Evolutionary conservation across 805 yeast genomes (phyloP).

Genomic region (Wickerhamiella domercqiae): DNA sequence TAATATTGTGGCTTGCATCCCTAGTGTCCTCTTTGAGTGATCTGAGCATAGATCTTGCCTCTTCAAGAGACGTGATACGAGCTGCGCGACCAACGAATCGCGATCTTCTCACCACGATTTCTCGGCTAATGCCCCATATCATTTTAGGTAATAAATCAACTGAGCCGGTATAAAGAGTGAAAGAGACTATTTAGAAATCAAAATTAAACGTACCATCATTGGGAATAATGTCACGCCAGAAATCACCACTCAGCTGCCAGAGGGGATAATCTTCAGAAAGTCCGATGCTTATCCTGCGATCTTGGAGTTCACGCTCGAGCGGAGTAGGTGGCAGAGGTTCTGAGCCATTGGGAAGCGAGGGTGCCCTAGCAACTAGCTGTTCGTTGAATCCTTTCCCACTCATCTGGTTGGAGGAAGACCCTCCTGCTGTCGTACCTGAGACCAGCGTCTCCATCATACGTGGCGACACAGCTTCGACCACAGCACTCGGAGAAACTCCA

Average conservation of each 20-base stretch:
- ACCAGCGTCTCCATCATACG: not conserved
- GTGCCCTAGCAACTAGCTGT: not conserved
- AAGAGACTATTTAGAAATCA: conserved; percentile 4
- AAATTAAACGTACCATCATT: conserved; percentile 15
- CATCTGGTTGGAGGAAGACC: not conserved
- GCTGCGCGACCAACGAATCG: conserved; percentile 51
- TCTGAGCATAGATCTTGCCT: conserved; percentile 25
- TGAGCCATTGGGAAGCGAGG: not conserved
- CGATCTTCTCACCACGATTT: conserved; percentile 38
- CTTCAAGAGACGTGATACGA: conserved; percentile 25
- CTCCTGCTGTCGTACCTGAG: not conserved
- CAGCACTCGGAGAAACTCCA: not conserved
- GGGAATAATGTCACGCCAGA: conserved; percentile 41
- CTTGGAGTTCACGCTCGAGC: conserved; percentile 3
- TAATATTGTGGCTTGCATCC: conserved; percentile 60
- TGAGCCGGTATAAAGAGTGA: too few species aligned
- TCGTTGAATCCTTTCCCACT: not conserved
- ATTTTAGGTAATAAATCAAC: too few species aligned
- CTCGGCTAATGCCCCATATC: conserved; percentile 12
- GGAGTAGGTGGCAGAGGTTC: not conserved
- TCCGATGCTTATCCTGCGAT: conserved; percentile 1
- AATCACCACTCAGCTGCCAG: conserved; percentile 49
- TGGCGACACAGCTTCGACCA: not conserved
- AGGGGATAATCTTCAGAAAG: conserved; percentile 31
- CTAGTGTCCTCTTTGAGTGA: conserved; percentile 33